These are phyloP conservation scores for Backusella tuberculispora DNA, from an alignment of 192 early-diverging fungal genomes.

Conservation along the genomic window DNA sequence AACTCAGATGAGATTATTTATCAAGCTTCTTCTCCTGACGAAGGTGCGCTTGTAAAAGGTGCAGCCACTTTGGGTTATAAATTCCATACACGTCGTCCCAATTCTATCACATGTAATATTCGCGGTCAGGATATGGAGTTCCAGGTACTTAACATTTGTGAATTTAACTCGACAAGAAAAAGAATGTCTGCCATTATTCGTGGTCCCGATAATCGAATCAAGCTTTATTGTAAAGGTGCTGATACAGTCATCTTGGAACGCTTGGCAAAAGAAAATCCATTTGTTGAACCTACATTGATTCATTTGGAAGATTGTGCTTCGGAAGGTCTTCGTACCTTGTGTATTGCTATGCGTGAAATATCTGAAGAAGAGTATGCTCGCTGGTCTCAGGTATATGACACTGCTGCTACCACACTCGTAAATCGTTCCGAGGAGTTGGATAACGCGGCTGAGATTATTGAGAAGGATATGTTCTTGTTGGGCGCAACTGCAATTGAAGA, in stretches of 20 bases:
- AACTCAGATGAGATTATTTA: constrained; percentile 74
- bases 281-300: constrained; percentile 67
- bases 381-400: constrained; percentile 84
- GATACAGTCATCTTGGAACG: constrained; percentile 97
- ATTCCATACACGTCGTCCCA: constrained; percentile 70
- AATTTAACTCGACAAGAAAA: constrained; percentile 98
- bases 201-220: constrained; percentile 81
- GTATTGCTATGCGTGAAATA: constrained; percentile 93
- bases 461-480: constrained; percentile 88
- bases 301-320: constrained; percentile 95
- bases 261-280: constrained; percentile 73
- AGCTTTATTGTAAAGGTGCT: constrained; percentile 96
- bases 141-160: constrained; percentile 94
- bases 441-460: constrained; percentile 93
- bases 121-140: constrained; percentile 66
- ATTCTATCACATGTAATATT: constrained; percentile 55
- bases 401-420: constrained; percentile 86
- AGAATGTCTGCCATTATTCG: constrained; percentile 95
- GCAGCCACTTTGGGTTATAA: constrained; percentile 63
- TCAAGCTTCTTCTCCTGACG: constrained; percentile 97
- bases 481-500: constrained; percentile 99
- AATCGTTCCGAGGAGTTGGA: constrained; percentile 89
- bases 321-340: constrained; percentile 94
- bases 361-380: constrained; percentile 83
- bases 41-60: constrained; percentile 90